Evolutionary conservation across 306 rosid species (phyloP), one percentile per base, ranked within the genome.

Genomic region (Lathyrus sativus): DNA sequence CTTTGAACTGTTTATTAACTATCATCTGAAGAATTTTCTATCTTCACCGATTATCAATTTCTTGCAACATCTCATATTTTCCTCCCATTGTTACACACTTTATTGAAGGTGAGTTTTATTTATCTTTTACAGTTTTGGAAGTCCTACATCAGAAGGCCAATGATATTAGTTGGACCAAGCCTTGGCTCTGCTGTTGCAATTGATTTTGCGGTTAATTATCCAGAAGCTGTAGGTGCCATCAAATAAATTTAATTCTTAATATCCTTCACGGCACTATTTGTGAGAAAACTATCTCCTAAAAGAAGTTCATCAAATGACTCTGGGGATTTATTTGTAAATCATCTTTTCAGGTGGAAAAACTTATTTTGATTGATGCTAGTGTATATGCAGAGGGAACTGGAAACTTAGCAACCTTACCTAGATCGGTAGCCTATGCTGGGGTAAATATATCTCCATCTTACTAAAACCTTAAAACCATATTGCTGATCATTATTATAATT

Each of bases 181-280:
- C 96, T 93, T 48, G 98, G 96, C 54, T 91, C 98, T 79, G 96
- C 98, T 46, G 87, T 93, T 62, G 98, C 98, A 65, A 86, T 93
- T 62, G 98, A 93, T 81, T 90, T 93, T 78, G 87, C 91, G 0
- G 90, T 82, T 78, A 83, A 79, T 66, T 76, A 88, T 88, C 98
- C 98, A 13, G 96, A 88, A 85, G 96, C 97, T 62, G 98, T 88
- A 83, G 12, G 96, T 85, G 60, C 55, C 64, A 62, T 62, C 55
- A 45, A 43, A 37, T 80, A 55, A 56, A 42, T 71, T 68, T 59
- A 76, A 74, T 76, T 81, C 58, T 42, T 37, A 62, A 48, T 69
- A 14, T 72, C 61, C 29, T 15, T 43, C 42, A 67, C 4, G 29
- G 48, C 59, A 55, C 50, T 12, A 26, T 15, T 67, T 42, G 61